Percentiles rank a stretch among this genome's conserved stretches.
Conservation (phyloP, 2,329 filamentous ascomycete genomes). For the Pseudocercospora macadamiae region DNA sequence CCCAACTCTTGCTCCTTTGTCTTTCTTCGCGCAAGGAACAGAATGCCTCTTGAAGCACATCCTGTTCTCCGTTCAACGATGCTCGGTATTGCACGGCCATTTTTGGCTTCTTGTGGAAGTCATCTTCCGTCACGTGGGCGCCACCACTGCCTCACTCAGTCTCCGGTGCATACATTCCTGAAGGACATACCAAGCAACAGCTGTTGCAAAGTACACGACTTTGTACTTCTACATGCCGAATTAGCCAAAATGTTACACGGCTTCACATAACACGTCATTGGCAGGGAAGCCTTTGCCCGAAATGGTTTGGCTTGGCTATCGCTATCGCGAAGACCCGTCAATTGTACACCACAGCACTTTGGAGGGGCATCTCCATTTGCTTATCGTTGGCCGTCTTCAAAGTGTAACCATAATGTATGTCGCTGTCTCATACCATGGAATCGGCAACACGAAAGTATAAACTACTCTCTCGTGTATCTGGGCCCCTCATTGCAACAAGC, state of each 20-base stretch:
- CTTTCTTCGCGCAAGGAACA: no score
- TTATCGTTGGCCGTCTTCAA: neutral
- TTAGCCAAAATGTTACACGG: neutral
- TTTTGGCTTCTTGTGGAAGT: neutral
- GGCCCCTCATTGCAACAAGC: neutral
- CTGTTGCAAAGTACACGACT: neutral
- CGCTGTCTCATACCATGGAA: neutral
- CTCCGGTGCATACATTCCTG: no score
- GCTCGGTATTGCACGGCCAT: neutral
- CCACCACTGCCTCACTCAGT: neutral
- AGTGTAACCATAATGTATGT: neutral
- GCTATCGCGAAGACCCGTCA: neutral
- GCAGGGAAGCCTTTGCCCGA: conserved; percentile 6
- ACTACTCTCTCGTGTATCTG: neutral
- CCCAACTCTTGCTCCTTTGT: no score
- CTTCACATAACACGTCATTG: neutral
- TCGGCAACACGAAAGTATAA: neutral
- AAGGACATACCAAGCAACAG: neutral
- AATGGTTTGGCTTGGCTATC: conserved; percentile 8
- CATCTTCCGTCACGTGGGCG: neutral
- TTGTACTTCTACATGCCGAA: neutral
- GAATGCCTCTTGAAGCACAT: no score
- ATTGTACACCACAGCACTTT: neutral
- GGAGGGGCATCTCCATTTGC: neutral
- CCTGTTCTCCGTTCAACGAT: neutral